A percentile compares a stretch with the other conserved stretches of the same genome.
These are phyloP conservation scores for Coniochaeta prunicola DNA, from an alignment of 2,329 filamentous ascomycete genomes.

Conservation along the genomic window DNA sequence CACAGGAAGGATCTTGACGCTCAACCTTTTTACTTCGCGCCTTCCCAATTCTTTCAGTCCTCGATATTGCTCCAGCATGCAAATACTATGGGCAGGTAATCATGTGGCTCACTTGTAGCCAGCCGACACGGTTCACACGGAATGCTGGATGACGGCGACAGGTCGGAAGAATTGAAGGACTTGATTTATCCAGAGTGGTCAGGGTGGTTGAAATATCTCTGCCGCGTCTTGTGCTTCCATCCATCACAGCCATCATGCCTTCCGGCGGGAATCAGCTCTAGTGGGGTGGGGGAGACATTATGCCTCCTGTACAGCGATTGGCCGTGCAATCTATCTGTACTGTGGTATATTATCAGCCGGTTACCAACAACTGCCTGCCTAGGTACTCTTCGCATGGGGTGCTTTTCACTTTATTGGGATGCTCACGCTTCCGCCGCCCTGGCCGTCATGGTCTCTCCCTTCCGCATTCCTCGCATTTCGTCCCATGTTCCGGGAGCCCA, in stretches of 20 bases:
- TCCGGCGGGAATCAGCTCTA: background rate
- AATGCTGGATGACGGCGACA: constrained; percentile 9
- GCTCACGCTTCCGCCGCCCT: background rate
- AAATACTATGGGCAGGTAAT: too few relatives aligned
- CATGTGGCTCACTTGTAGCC: constrained; percentile 11
- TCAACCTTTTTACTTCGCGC: background rate
- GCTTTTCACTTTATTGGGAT: background rate
- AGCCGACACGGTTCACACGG: constrained; percentile 9
- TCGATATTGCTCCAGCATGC: background rate
- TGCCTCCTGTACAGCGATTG: background rate
- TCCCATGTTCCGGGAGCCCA: background rate
- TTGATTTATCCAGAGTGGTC: constrained; percentile 20
- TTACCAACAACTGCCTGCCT: background rate
- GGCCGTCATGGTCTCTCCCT: background rate
- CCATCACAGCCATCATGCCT: background rate
- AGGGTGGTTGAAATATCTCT: constrained; percentile 13
- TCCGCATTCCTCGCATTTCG: background rate
- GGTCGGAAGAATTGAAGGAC: constrained; percentile 16
- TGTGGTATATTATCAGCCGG: constrained; percentile 2
- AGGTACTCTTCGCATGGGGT: background rate
- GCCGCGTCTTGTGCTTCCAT: constrained; percentile 14
- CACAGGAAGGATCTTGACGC: background rate
- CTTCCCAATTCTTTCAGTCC: background rate
- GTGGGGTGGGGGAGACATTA: background rate
- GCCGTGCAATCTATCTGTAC: constrained; percentile 2